These are phyloP conservation scores for Elsinoe necatrix DNA, from an alignment of 2,329 filamentous ascomycete genomes.

Conservation along the genomic window DNA sequence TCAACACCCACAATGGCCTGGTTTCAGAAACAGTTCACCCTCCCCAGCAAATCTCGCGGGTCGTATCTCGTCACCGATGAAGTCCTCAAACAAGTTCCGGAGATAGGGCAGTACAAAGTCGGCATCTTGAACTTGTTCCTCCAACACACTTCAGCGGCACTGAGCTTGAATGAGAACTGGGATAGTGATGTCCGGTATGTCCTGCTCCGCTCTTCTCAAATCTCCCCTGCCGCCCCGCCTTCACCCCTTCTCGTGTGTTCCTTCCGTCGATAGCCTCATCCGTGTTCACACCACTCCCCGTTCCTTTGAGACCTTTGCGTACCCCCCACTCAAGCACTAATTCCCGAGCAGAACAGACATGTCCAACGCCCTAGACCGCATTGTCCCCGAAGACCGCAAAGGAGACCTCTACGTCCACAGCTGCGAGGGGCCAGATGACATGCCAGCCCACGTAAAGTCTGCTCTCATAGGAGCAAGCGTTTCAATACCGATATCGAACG, in stretches of 20 bases:
- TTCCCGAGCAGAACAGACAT: conserved; percentile 54
- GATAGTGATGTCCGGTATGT: conserved; percentile 65
- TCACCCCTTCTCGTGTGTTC: not conserved
- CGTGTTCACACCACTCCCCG: not conserved
- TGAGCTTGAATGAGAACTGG: conserved; percentile 89
- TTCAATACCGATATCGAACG: conserved; percentile 82
- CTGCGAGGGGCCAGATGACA: conserved; percentile 83
- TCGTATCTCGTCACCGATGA: conserved; percentile 83
- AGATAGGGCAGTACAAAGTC: conserved; percentile 74
- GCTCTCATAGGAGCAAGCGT: conserved; percentile 82
- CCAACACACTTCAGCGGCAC: conserved; percentile 87
- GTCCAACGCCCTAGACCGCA: conserved; percentile 84
- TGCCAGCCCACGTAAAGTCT: conserved; percentile 96
- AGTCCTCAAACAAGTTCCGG: conserved; percentile 62
- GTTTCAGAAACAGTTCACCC: conserved; percentile 76
- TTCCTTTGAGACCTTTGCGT: too few species aligned
- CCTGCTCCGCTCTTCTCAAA: not conserved
- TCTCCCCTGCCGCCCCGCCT: not conserved
- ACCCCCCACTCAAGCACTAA: not conserved
- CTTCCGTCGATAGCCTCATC: not conserved
- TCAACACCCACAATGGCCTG: conserved; percentile 46
- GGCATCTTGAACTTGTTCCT: conserved; percentile 84
- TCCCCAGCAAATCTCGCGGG: conserved; percentile 69
- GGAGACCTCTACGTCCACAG: conserved; percentile 70
- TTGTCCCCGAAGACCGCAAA: conserved; percentile 68